phyloP scores from a whole-genome alignment of 2,329 filamentous ascomycete genomes.

The Alternaria alternata region DNA sequence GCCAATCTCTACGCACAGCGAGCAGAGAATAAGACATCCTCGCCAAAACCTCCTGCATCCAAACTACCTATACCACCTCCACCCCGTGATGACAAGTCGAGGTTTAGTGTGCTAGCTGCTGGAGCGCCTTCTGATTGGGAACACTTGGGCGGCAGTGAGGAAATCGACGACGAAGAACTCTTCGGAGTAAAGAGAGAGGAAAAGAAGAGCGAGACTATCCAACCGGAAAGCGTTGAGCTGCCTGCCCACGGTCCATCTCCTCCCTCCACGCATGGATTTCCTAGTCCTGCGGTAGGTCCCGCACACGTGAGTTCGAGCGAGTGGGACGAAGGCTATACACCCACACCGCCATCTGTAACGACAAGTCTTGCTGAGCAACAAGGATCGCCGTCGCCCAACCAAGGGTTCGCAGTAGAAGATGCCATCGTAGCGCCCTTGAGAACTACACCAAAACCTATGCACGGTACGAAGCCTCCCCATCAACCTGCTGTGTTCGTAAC shows the following conservation, averaged over 20 bases:
- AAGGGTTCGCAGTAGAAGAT: constrained; percentile 33
- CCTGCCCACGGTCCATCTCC: constrained; percentile 36
- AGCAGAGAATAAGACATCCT: constrained; percentile 31
- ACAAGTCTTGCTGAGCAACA: constrained; percentile 26
- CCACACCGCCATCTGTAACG: constrained; percentile 41
- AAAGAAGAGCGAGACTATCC: constrained; percentile 20
- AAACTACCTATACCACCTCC: constrained; percentile 36
- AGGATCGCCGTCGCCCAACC: constrained; percentile 26
- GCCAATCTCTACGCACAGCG: constrained; percentile 39
- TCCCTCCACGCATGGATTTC: constrained; percentile 40
- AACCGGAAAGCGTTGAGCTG: constrained; percentile 42
- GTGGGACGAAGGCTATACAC: constrained; percentile 38
- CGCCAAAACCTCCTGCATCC: constrained; percentile 32
- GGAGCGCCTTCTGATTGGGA: constrained; percentile 52
- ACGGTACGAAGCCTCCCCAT: constrained; percentile 17
- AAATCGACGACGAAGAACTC: constrained; percentile 48
- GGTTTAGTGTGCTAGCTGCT: constrained; percentile 43
- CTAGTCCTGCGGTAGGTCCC: constrained; percentile 40
- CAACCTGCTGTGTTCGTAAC: constrained; percentile 20
- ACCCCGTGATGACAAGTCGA: constrained; percentile 38
- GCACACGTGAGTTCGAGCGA: constrained; percentile 18
- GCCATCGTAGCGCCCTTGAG: constrained; percentile 25
- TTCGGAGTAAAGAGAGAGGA: constrained; percentile 39
- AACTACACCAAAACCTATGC: constrained; percentile 29
- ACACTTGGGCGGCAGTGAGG: constrained; percentile 42